phyloP scores from a whole-genome alignment of 257 asterid genomes.

The Solanum pennellii region DNA sequence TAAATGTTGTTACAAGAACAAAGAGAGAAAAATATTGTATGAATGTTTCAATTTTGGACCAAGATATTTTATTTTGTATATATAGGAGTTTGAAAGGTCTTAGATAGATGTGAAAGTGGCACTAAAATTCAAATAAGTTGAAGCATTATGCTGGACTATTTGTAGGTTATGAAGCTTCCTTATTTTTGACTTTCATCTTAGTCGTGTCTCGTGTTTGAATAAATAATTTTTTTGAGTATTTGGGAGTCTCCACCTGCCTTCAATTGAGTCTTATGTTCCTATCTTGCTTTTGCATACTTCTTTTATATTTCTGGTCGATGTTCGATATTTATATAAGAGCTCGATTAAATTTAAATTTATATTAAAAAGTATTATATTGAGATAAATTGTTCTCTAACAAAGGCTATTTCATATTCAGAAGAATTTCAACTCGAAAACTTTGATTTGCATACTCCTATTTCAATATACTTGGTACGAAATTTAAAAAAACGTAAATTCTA shows the following conservation, averaged over 20 bases:
- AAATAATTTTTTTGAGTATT: background rate
- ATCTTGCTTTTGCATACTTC: background rate
- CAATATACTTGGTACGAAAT: too few species aligned
- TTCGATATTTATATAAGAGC: accelerated
- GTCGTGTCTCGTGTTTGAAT: background rate
- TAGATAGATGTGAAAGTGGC: background rate
- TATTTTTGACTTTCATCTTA: background rate
- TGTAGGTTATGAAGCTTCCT: background rate
- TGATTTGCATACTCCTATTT: background rate
- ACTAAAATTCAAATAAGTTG: background rate
- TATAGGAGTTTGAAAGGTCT: background rate
- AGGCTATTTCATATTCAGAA: too few species aligned
- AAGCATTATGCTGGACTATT: background rate
- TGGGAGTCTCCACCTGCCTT: background rate
- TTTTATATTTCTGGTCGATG: too few species aligned
- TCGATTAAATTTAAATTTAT: accelerated
- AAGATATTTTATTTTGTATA: background rate
- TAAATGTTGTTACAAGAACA: background rate
- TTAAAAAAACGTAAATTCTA: too few species aligned
- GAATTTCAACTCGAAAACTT: too few species aligned
- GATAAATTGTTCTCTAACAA: too few species aligned
- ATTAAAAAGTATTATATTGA: too few species aligned
- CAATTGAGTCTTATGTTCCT: background rate
- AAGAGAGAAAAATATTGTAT: background rate
- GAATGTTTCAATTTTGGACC: background rate